These are phyloP conservation scores for Microdochium paspali DNA, from an alignment of 2,329 filamentous ascomycete genomes.

Conservation along the genomic window DNA sequence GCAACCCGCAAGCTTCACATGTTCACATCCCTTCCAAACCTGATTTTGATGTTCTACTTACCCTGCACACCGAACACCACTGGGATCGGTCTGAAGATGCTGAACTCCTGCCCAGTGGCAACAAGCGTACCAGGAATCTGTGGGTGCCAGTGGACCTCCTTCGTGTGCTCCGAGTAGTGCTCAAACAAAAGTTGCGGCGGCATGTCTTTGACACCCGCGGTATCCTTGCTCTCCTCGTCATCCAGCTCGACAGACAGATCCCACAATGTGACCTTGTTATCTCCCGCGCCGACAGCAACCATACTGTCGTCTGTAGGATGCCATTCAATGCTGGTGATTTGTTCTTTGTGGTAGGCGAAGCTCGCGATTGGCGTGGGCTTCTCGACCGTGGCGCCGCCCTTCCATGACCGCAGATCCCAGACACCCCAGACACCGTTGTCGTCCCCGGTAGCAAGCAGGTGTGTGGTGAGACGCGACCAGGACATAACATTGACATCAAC, in stretches of 20 bases:
- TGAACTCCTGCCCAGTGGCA: slow-evolving; percentile 85
- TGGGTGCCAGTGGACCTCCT: slow-evolving; percentile 95
- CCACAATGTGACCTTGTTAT: slow-evolving; percentile 93
- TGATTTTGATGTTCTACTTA: slow-evolving; percentile 10
- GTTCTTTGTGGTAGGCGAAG: slow-evolving; percentile 93
- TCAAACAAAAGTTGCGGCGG: slow-evolving; percentile 93
- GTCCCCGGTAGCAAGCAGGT: slow-evolving; percentile 84
- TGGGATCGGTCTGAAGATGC: slow-evolving; percentile 75
- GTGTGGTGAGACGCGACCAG: slow-evolving; percentile 82
- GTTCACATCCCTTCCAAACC: not conserved
- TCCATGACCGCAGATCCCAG: slow-evolving; percentile 96
- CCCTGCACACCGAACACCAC: slow-evolving; percentile 41
- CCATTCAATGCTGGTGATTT: slow-evolving; percentile 94
- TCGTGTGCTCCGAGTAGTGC: slow-evolving; percentile 89
- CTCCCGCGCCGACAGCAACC: slow-evolving; percentile 81
- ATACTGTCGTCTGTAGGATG: slow-evolving; percentile 96
- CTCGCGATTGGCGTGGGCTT: slow-evolving; percentile 77
- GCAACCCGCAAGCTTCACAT: too few relatives aligned
- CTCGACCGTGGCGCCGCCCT: slow-evolving; percentile 47
- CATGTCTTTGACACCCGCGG: slow-evolving; percentile 77
- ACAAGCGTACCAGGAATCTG: slow-evolving; percentile 88
- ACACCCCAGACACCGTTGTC: slow-evolving; percentile 93
- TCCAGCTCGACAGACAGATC: slow-evolving; percentile 94
- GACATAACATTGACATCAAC: slow-evolving; percentile 94
- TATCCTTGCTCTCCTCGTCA: slow-evolving; percentile 91